phyloP scores from a whole-genome alignment of 2,329 filamentous ascomycete species.

The Aspergillus piperis region DNA sequence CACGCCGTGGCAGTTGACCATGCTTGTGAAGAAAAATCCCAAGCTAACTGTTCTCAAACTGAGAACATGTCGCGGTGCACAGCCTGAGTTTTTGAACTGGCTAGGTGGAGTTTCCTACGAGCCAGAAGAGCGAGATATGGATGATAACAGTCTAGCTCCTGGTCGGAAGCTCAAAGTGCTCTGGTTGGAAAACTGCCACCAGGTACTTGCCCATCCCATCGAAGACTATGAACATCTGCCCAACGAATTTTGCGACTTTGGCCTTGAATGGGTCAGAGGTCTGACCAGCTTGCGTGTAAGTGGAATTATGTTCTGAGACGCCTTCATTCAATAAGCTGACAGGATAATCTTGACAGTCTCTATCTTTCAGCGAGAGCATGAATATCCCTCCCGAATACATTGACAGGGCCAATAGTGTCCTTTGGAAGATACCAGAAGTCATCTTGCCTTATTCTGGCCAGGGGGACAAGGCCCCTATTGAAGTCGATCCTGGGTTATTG shows the following conservation, averaged over 20 bases:
- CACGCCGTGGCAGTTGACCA: slow-evolving; percentile 36
- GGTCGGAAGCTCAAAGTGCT: slow-evolving; percentile 27
- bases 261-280: slow-evolving; percentile 31
- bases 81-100: slow-evolving; percentile 39
- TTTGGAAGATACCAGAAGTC: slow-evolving; percentile 33
- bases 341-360: slow-evolving; percentile 20
- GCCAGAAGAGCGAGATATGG: slow-evolving; percentile 7
- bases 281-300: slow-evolving; percentile 27
- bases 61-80: slow-evolving; percentile 35
- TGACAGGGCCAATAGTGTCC: slow-evolving; percentile 25
- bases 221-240: slow-evolving; percentile 12
- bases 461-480: slow-evolving; percentile 19
- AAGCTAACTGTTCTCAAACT: slow-evolving; percentile 31
- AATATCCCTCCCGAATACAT: slow-evolving; percentile 25
- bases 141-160: slow-evolving; percentile 15
- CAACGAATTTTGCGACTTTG: slow-evolving; percentile 19
- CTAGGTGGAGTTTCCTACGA: slow-evolving; percentile 28
- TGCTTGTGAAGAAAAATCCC: slow-evolving; percentile 34
- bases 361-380: slow-evolving; percentile 31
- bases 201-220: slow-evolving; percentile 17
- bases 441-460: slow-evolving; percentile 23
- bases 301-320: neutral
- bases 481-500: slow-evolving; percentile 27
- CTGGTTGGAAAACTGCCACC: slow-evolving; percentile 33
- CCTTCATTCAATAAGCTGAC: neutral